Base-by-base conservation (phyloP, 2,329 filamentous ascomycete genomes). In the Cercospora berteroae region DNA sequence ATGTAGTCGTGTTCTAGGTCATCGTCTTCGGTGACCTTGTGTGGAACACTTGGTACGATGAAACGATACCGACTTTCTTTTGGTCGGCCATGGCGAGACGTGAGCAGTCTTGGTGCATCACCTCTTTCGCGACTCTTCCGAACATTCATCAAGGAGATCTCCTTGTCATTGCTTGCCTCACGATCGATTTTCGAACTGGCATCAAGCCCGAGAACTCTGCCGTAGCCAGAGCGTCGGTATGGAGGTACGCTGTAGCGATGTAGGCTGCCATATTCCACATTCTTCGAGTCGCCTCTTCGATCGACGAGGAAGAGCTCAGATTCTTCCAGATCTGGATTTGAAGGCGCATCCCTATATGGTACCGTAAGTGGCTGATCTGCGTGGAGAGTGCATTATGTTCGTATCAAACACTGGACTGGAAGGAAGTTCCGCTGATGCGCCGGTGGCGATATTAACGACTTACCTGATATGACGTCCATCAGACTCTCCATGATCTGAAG, bases 261-360 rank as follows among this genome's bases (percentile, higher is more conserved):
- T 44, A 91, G 84, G 29, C 87, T 85, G 1, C 91, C 92, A 77
- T 94, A 97, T 27, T 85, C 85, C 55, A 90, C 78, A 71, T 95
- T 93, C 58, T 93, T 85, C 4, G 85, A 82, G 74, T 98, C 94
- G 0, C 94, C 94, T 74, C 88, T 88, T 50, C 83, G 87, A 78
- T 98, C 94, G 61, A 91, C 74, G 55, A 87, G 73, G 76, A 87
- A 94, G 3, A 84, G 75, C 44, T 74, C 76, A 59, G 73, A 74
- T 31, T 74, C 73, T 27, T 72, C 67, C 10, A 18, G n/a, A 23
- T 25, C 55, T 23, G 4, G 12, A 2, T 55, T 7, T 10, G 55
- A 36, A 1, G 4, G 12, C 6, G 8, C n/a, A 16, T 31, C 4
- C 0, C 55, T 58, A n/a, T 20, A 13, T 58, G 31, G 16, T 13